phyloP scores from a whole-genome alignment of 2,329 filamentous ascomycete genomes.

The Ophiostoma sp. region DNA sequence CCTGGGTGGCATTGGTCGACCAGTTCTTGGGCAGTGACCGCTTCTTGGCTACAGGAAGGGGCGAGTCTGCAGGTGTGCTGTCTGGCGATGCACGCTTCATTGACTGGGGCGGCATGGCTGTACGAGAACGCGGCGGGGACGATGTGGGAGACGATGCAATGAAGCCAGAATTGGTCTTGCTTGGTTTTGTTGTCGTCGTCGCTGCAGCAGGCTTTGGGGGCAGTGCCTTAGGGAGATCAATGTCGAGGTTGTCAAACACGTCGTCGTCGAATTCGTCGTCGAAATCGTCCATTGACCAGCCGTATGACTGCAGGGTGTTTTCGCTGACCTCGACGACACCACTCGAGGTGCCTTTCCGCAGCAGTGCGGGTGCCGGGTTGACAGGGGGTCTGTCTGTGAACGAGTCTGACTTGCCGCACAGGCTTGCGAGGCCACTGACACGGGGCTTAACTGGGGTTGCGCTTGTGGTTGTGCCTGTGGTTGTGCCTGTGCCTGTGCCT shows the following conservation, averaged over 20 bases:
- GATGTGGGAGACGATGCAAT: slow-evolving; percentile 68
- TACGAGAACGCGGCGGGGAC: slow-evolving; percentile 38
- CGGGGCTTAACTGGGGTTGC: background rate
- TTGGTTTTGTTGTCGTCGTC: slow-evolving; percentile 14
- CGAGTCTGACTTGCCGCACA: slow-evolving; percentile 34
- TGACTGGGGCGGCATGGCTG: background rate
- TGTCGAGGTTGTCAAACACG: slow-evolving; percentile 55
- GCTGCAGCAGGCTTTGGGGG: slow-evolving; percentile 34
- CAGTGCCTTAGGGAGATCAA: slow-evolving; percentile 56
- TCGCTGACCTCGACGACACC: slow-evolving; percentile 14
- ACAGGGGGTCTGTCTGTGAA: slow-evolving; percentile 42
- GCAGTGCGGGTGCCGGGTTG: background rate
- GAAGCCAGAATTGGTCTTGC: slow-evolving; percentile 16
- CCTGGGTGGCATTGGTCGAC: slow-evolving; percentile 15
- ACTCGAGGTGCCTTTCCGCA: background rate
- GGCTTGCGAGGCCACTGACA: slow-evolving; percentile 15
- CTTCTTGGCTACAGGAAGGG: slow-evolving; percentile 49
- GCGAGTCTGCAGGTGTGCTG: slow-evolving; percentile 31
- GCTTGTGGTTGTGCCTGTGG: background rate
- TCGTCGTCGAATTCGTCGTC: slow-evolving; percentile 64
- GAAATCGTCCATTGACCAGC: slow-evolving; percentile 72
- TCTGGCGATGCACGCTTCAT: slow-evolving; percentile 43
- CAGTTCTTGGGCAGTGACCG: slow-evolving; percentile 54
- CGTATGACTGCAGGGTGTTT: slow-evolving; percentile 18
- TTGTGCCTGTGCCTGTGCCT: background rate